Evolutionary conservation across 2,329 filamentous ascomycete species (phyloP).

Genomic region (Neonectria sp.): DNA sequence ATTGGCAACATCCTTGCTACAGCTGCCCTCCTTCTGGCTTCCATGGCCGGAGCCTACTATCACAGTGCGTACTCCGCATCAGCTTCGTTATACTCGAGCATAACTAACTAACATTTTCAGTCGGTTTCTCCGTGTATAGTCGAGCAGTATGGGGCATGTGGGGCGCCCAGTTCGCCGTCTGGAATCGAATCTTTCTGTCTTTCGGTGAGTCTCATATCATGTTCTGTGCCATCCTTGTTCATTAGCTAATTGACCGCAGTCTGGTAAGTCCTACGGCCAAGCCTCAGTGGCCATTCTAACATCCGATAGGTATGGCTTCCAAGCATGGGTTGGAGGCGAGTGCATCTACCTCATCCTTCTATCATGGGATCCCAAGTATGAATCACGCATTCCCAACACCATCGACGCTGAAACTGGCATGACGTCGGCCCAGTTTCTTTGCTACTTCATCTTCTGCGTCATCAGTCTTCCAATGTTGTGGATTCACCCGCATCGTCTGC

Average conservation of each 20-base stretch:
- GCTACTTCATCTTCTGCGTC: conserved; percentile 61
- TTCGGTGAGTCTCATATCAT: conserved; percentile 52
- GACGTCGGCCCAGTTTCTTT: conserved; percentile 61
- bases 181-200: conserved; percentile 59
- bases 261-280: conserved; percentile 14
- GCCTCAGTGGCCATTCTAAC: neutral
- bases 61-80: conserved; percentile 50
- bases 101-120: conserved; percentile 31
- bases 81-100: neutral
- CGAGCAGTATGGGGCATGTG: conserved; percentile 59
- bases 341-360: conserved; percentile 62
- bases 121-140: conserved; percentile 57
- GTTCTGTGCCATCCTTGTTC: neutral
- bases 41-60: conserved; percentile 59
- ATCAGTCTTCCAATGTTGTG: conserved; percentile 61
- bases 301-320: conserved; percentile 58
- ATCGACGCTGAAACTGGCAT: conserved; percentile 59
- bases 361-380: conserved; percentile 61
- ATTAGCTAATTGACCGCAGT: conserved; percentile 15
- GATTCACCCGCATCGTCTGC: conserved; percentile 60
- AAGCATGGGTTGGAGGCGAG: conserved; percentile 63
- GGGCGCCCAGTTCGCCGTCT: conserved; percentile 59
- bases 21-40: conserved; percentile 58
- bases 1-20: conserved; percentile 58
- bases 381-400: conserved; percentile 58